These are phyloP conservation scores for Endogone sp. DNA, from an alignment of 192 early-diverging fungal genomes.

Conservation along the genomic window DNA sequence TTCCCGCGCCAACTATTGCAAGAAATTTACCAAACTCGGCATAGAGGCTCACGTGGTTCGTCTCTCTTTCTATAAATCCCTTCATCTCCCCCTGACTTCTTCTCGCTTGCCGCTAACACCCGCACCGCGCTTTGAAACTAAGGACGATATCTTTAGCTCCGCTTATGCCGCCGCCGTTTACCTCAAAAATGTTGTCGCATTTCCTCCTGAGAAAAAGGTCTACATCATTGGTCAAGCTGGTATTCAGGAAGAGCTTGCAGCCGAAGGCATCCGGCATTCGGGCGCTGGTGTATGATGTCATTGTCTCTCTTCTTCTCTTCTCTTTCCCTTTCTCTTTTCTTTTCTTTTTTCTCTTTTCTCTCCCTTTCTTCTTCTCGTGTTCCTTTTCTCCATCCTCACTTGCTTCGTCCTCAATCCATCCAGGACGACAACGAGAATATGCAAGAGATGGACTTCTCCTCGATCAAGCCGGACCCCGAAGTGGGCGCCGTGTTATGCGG, in stretches of 20 bases:
- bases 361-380: background rate
- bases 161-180: conserved; percentile 93
- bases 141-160: conserved; percentile 93
- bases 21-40: conserved; percentile 79
- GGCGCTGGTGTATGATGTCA: conserved; percentile 45
- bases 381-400: background rate
- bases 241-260: conserved; percentile 79
- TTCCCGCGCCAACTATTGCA: conserved; percentile 72
- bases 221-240: conserved; percentile 91
- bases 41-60: conserved; percentile 71
- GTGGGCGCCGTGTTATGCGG: conserved; percentile 93
- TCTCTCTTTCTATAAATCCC: background rate
- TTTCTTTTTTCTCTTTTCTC: background rate
- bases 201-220: conserved; percentile 85
- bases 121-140: too few relatives aligned
- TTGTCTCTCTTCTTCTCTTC: background rate
- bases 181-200: conserved; percentile 74
- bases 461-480: conserved; percentile 50
- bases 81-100: background rate
- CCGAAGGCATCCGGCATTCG: conserved; percentile 65
- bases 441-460: conserved; percentile 44
- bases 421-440: conserved; percentile 46
- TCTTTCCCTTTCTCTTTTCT: background rate
- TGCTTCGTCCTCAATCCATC: background rate
- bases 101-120: background rate